Evolutionary conservation across 495 filamentous ascomycete species (phyloP).

Genomic region (Neurospora hispaniola): DNA sequence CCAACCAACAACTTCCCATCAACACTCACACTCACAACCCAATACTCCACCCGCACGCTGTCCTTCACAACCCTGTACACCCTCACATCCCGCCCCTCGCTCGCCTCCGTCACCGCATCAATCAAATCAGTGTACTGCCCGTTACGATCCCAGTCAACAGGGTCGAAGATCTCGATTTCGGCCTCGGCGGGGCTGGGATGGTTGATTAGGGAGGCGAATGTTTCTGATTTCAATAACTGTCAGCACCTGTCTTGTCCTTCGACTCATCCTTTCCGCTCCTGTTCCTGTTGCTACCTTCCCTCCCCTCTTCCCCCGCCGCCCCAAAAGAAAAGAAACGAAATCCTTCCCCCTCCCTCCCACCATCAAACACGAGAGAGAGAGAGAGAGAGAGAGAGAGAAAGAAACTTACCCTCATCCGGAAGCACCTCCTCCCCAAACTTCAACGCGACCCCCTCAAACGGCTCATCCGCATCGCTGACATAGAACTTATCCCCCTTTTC

Average conservation of each 20-base stretch:
- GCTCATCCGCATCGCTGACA: conserved; percentile 72
- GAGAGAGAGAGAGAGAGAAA: neutral
- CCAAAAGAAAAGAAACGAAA: too few species aligned
- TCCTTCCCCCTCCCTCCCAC: neutral
- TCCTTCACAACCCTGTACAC: conserved; percentile 59
- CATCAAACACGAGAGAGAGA: conserved; percentile 1
- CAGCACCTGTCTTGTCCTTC: conserved; percentile 5
- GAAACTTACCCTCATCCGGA: conserved; percentile 49
- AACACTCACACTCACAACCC: conserved; percentile 47
- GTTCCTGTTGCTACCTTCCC: neutral
- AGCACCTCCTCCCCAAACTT: conserved; percentile 46
- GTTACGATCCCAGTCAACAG: conserved; percentile 50
- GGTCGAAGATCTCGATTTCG: conserved; percentile 41
- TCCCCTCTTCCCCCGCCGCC: neutral
- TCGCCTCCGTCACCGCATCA: conserved; percentile 45
- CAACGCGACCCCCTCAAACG: conserved; percentile 65
- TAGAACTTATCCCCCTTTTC: conserved; percentile 50
- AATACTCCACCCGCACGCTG: conserved; percentile 62
- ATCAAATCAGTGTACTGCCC: conserved; percentile 49
- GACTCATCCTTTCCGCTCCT: conserved; percentile 1
- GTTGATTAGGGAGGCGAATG: conserved; percentile 46
- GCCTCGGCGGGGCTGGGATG: conserved; percentile 37
- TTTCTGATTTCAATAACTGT: conserved; percentile 29
- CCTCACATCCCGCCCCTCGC: conserved; percentile 51
- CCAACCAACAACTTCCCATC: conserved; percentile 54